Base-by-base conservation (phyloP, 768 basidiomycete species). In the Termitomyces titanicus region DNA sequence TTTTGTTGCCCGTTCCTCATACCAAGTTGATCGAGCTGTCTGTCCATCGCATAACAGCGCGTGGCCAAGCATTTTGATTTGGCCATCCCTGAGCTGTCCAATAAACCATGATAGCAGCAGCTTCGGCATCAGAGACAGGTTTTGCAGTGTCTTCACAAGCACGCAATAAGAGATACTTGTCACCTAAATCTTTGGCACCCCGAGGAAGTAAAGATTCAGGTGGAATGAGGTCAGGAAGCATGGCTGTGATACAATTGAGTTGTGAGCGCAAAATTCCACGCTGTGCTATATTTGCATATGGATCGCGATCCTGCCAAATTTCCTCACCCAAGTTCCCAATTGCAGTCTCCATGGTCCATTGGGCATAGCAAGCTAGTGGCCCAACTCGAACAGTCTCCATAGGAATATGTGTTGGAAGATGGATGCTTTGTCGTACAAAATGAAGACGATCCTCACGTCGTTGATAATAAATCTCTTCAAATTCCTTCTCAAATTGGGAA, bases 221-320 rank as follows among this genome's bases (percentile, higher is more conserved):
- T 1, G 57, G 56, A 22, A 61, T 47, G 18, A 74, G 70, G 13
- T 39, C n/a, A n/a, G n/a, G n/a, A n/a, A n/a, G n/a, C n/a, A n/a
- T n/a, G n/a, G n/a, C n/a, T n/a, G n/a, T n/a, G 18, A 18, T 10
- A 10, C 38, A 39, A 47, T 71, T n/a, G 45, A 49, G 18, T 72
- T 70, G 5, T 68, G 61, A 57, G n/a, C 54, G 47, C 13, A 61
- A 20, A 5, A 59, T 22, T 35, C 61, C 61, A 17, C 47, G 54
- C 24, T 61, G 50, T 2, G 60, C 42, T n/a, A 40, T 40, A 22
- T 40, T 40, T 13, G 22, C 46, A n/a, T n/a, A n/a, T n/a, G n/a
- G n/a, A n/a, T n/a, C n/a, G n/a, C n/a, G n/a, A n/a, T n/a, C n/a
- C n/a, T n/a, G n/a, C n/a, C n/a, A n/a, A n/a, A n/a, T n/a, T n/a